Conservation (phyloP, 2,329 filamentous ascomycete genomes). For the Diaporthe destruens region DNA sequence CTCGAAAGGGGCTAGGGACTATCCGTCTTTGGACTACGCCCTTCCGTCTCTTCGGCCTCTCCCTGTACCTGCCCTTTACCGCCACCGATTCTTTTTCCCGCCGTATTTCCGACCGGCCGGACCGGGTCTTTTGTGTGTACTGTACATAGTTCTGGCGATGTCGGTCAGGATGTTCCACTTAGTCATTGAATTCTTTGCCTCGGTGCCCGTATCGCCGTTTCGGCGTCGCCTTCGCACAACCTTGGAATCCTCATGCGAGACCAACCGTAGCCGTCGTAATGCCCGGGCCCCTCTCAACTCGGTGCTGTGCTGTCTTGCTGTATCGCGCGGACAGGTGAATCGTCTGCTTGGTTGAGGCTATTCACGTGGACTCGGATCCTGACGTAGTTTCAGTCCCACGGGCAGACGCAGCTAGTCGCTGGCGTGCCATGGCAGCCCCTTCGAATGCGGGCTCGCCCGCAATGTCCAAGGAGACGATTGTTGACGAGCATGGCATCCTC, state of each 20-base stretch:
- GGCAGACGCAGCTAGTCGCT: constrained; percentile 1
- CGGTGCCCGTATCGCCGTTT: not conserved
- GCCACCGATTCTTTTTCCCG: constrained; percentile 7
- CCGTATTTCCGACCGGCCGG: constrained; percentile 16
- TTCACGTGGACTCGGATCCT: not conserved
- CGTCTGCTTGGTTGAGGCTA: not conserved
- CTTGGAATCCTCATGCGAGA: not conserved
- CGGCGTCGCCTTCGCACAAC: not conserved
- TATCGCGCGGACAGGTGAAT: not conserved
- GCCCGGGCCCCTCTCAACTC: no score
- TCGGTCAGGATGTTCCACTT: constrained; percentile 26
- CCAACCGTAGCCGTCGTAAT: not conserved
- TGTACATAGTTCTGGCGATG: constrained; percentile 27
- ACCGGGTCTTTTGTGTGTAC: not conserved
- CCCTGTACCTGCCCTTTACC: constrained; percentile 13
- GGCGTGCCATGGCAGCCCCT: constrained; percentile 7
- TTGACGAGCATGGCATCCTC: constrained; percentile 13
- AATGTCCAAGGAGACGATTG: not conserved
- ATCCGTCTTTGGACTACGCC: constrained; percentile 32
- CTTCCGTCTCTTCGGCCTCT: constrained; percentile 18
- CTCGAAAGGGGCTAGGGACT: constrained; percentile 15
- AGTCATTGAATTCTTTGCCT: constrained; percentile 27
- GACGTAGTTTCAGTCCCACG: constrained; percentile 4
- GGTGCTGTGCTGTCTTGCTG: constrained; percentile 3
- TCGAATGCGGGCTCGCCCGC: not conserved